Percentiles rank a stretch among this genome's conserved stretches.
phyloP scores from a whole-genome alignment of 2,329 filamentous ascomycete species.

The Daldinia sp. region DNA sequence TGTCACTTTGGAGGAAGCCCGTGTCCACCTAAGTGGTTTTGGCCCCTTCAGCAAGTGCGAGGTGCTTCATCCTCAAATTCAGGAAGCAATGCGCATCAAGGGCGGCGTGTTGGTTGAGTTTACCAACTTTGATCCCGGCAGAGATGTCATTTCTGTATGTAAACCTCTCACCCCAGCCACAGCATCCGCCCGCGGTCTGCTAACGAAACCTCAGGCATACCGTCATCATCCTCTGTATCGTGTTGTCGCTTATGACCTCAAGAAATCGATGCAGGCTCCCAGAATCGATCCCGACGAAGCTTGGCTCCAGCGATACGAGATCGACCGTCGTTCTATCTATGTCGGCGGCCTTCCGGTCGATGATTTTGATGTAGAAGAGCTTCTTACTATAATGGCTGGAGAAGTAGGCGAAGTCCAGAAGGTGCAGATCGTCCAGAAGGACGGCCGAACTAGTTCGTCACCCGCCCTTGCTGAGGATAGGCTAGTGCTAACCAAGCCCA shows the following conservation, averaged over 20 bases:
- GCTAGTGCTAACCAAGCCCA: constrained; percentile 18
- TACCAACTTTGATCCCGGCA: constrained; percentile 62
- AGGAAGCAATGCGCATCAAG: constrained; percentile 53
- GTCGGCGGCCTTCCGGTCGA: constrained; percentile 50
- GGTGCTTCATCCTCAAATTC: constrained; percentile 52
- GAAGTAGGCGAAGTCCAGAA: constrained; percentile 48
- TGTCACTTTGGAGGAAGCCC: constrained; percentile 60
- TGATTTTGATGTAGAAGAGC: constrained; percentile 44
- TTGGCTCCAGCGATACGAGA: constrained; percentile 51
- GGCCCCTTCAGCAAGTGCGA: constrained; percentile 60
- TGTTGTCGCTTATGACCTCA: constrained; percentile 52
- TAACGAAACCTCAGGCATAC: constrained; percentile 50
- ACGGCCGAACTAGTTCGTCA: constrained; percentile 39
- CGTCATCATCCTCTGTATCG: constrained; percentile 51
- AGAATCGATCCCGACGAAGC: constrained; percentile 48
- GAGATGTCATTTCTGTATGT: constrained; percentile 63
- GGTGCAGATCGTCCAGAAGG: constrained; percentile 49
- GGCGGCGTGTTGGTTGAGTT: constrained; percentile 63
- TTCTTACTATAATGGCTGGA: constrained; percentile 44
- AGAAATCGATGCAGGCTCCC: constrained; percentile 45
- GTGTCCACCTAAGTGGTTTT: constrained; percentile 56
- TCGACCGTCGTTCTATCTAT: constrained; percentile 54
- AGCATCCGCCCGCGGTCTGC: not conserved
- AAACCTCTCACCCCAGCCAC: not conserved
- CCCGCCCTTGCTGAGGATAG: constrained; percentile 6